Evolutionary conservation across 805 yeast species (phyloP), one percentile per base, ranked within the genome.

Genomic region (Torulaspora gathmanii): DNA sequence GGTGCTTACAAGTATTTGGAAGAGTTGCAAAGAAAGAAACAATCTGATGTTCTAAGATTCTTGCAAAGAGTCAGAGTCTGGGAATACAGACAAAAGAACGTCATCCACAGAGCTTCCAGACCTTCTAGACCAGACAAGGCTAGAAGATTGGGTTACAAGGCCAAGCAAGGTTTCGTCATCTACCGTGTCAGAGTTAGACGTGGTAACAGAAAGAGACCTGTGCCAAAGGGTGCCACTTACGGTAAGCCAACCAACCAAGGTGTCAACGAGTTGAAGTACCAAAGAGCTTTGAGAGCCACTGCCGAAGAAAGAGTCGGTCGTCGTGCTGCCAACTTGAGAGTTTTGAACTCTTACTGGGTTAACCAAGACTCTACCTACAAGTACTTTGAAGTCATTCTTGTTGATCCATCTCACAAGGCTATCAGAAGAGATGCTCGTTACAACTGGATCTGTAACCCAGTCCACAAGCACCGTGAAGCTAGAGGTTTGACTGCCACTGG

Each of bases 231-330:
- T 87, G 98, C 97, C 70, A 93, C 98, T 73, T 91, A 93, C 84
- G 99, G 99, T 87, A 93, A 93, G 86, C 99, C 99, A 84, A 93
- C 99, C 81, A 93, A 93, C 95, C 95, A 88, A 80, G 99, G 99
- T 87, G 93, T 93, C 64, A 82, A 82, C 82, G 97, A 93, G 77
- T 86, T 93, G 80, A 93, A 93, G 81, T 90, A 89, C 95, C 99
- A 93, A 82, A 88, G 91, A 78, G 84, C 96, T 57, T 80, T 88
- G 75, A 88, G 95, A 78, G 81, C 96, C 66, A 90, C 96, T 68
- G 99, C 99, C 69, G 99, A 93, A 81, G 99, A 93, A 82, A 87
- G 98, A 80, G 95, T 91, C 68, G 99, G 96, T 70, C 89, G 96
- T 74, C 88, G 93, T 74, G 95, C 95, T 74, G 83, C 95, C 69